These are phyloP conservation scores for Solanum clarkiae DNA, from an alignment of 257 asterid genomes.

Conservation along the genomic window DNA sequence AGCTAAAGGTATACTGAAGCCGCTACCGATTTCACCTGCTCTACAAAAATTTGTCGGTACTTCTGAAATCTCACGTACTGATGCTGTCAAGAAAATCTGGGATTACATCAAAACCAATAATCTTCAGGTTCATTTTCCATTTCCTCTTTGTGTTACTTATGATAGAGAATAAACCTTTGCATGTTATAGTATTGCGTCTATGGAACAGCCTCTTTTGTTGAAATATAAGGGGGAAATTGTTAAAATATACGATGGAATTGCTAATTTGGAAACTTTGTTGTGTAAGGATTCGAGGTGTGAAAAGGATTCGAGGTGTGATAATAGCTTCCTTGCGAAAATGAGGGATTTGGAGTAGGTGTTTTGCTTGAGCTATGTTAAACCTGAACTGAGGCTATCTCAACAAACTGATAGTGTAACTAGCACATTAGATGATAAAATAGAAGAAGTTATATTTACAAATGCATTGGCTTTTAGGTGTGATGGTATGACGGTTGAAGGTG, in stretches of 20 bases:
- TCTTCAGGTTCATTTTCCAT: slow-evolving; percentile 18
- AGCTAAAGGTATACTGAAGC: slow-evolving; percentile 3
- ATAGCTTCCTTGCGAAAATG: not conserved
- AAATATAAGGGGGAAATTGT: not conserved
- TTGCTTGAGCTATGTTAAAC: not conserved
- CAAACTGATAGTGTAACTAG: not conserved
- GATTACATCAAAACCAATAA: slow-evolving; percentile 21
- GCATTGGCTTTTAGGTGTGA: not conserved
- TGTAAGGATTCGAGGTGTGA: not conserved
- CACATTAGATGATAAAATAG: not conserved
- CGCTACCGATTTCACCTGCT: slow-evolving; percentile 12
- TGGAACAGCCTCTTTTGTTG: not conserved
- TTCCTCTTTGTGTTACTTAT: not conserved
- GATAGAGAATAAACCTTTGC: not conserved
- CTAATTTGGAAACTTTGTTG: not conserved
- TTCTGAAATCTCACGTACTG: slow-evolving; percentile 13
- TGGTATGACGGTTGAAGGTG: not conserved
- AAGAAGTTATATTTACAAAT: not conserved
- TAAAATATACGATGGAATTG: not conserved
- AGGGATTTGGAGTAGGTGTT: not conserved
- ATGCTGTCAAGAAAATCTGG: slow-evolving; percentile 24
- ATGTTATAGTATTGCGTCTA: not conserved
- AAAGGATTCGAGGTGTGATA: not conserved
- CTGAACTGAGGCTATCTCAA: not conserved
- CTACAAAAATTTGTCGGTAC: slow-evolving; percentile 16